Evolutionary conservation across 208 protist species (phyloP), one percentile per base, ranked within the genome.

Genomic region (Crithidia sp.): DNA sequence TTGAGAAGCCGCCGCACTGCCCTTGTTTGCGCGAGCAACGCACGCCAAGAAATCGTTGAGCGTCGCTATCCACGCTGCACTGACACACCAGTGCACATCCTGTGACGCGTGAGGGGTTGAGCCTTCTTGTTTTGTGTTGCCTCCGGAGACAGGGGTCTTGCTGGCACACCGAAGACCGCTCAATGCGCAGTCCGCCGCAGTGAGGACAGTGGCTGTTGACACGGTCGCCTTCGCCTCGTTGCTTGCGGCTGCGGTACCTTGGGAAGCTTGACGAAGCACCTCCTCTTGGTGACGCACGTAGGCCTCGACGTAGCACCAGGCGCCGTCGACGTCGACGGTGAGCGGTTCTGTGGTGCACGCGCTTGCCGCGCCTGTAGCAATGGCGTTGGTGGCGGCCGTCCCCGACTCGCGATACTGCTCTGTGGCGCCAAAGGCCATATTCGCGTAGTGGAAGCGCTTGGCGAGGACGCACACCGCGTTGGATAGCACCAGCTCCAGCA

Each of bases 381-480:
- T n/a, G 12, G 45, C 28, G 17, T 44, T 2, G 0, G 68, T 67
- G 7, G 36, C n/a, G 47, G 74, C 36, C 17, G 14, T 13, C 8
- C 57, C 39, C 12, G 36, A 50, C n/a, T 74, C 62, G 41, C 71
- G 69, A 10, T 81, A 74, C 19, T 17, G 54, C 56, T 85, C 74
- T 7, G 66, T 60, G 0, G 17, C 41, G 5, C 19, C 10, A 10
- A 81, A 56, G 7, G 45, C 52, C 63, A 87, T 75, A 14, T 79
- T 81, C 9, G 81, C 81, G 76, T 92, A 96, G 28, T 69, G 41
- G 7, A 64, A 61, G 6, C 67, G 74, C 28, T 77, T 82, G 17
- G 87, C 83, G 39, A 94, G 45, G n/a, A 92, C 64, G 2, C 62
- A 57, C 6, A 96, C 72, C 4, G 92, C 89, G 45, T 92, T 88